phyloP scores from a whole-genome alignment of 139 green algal genomes.

The Coelastrella sp. region DNA sequence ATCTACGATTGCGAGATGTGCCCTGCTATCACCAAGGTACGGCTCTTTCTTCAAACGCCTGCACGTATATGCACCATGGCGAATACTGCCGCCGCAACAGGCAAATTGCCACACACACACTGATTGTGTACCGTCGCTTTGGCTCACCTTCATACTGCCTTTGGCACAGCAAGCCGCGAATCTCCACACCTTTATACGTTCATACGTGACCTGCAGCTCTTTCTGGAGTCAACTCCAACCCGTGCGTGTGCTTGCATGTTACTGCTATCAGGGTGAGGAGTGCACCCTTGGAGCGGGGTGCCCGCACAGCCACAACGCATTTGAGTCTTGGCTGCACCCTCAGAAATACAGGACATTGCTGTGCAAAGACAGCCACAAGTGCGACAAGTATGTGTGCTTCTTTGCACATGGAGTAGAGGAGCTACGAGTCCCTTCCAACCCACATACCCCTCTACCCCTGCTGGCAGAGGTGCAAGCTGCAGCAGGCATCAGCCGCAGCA shows the following conservation, averaged over 20 bases:
- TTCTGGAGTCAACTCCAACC: neutral
- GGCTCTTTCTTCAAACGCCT: neutral
- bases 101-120: too few species aligned
- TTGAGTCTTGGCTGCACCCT: slow-evolving; percentile 78
- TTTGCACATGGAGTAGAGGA: slow-evolving; percentile 38
- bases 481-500: neutral
- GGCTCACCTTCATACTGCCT: too few species aligned
- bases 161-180: too few species aligned
- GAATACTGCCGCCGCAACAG: slow-evolving; percentile 28
- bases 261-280: slow-evolving; percentile 54
- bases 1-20: slow-evolving; percentile 77
- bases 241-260: neutral
- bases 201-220: neutral
- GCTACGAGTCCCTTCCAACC: slow-evolving; percentile 39
- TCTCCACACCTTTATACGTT: too few species aligned
- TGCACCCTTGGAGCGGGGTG: neutral
- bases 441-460: neutral
- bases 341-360: slow-evolving; percentile 29
- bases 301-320: slow-evolving; percentile 54
- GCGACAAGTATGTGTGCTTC: slow-evolving; percentile 32
- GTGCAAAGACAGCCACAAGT: slow-evolving; percentile 32
- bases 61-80: neutral
- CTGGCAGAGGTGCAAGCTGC: neutral
- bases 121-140: too few species aligned
- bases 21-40: slow-evolving; percentile 80